Evolutionary conservation across 208 protist genomes (phyloP), one percentile per base, ranked within the genome.

Genomic region (Zelonia costaricensis): DNA sequence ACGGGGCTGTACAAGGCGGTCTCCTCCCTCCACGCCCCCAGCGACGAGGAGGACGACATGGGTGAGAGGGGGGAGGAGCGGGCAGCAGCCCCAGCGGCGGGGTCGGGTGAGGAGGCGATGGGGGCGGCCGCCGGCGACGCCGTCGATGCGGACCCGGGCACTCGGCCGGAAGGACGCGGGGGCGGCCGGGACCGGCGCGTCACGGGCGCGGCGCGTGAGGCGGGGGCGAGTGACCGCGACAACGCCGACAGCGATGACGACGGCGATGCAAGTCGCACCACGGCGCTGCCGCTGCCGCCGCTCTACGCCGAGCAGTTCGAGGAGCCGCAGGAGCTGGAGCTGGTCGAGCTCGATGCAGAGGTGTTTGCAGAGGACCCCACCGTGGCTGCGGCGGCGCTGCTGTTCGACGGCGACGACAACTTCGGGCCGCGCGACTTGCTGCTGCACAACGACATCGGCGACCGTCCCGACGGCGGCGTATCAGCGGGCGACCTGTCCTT

Each of bases 261-360:
- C 30, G 48, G 53, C 44, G 36, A 15, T 15, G 39, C 43, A 8
- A 54, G 54, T 16, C 62, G 59, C 4, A 51, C 23, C 31, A 64
- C 56, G 6, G 20, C 28, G 3, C 30, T 57, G 16, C 62, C 27
- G 25, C 59, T 80, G 49, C 66, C 76, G 13, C 22, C 71, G n/a
- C 40, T 82, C n/a, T 82, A 78, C 52, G 78, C 78, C 4, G 78
- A 77, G 63, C 78, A 88, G 49, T 82, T 78, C 38, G 82, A 79
- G 58, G 78, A 88, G 62, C 39, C 76, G 12, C 63, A 60, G 18
- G 63, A 57, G 57, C 58, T 57, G 4, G 72, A 53, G 35, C 62
- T 80, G 16, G 45, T 60, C 22, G 36, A 56, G 25, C 55, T 43
- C 55, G 53, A 12, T 20, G 22, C 56, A 42, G 3, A 64, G 48